phyloP scores from a whole-genome alignment of 441 rosid species.

The Croton setiger region DNA sequence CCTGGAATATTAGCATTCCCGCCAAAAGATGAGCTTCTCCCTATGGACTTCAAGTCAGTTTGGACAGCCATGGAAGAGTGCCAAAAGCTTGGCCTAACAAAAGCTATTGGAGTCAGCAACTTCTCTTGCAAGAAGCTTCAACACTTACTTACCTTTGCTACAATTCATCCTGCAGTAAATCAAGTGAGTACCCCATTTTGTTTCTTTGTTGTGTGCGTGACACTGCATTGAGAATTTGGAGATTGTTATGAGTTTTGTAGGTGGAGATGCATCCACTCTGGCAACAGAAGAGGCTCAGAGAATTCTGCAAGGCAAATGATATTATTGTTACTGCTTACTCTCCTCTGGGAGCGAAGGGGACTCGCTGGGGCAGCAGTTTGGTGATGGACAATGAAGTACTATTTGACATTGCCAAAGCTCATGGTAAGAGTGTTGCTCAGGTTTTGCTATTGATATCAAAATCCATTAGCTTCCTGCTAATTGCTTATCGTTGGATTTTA shows the following conservation, averaged over 20 bases:
- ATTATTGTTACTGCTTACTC: slow-evolving; percentile 26
- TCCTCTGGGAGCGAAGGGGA: slow-evolving; percentile 28
- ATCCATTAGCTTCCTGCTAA: background rate
- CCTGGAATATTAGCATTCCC: slow-evolving; percentile 17
- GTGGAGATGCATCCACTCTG: slow-evolving; percentile 34
- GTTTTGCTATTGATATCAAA: slow-evolving; percentile 16
- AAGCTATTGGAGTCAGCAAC: slow-evolving; percentile 38
- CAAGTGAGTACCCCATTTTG: slow-evolving; percentile 20
- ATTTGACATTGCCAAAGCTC: slow-evolving; percentile 24
- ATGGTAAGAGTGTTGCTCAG: slow-evolving; percentile 37
- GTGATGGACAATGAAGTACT: slow-evolving; percentile 27
- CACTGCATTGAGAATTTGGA: background rate
- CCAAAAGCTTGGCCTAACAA: slow-evolving; percentile 36
- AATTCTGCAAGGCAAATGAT: slow-evolving; percentile 26
- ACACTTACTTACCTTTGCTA: slow-evolving; percentile 28
- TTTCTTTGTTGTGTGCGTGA: background rate
- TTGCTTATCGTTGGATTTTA: background rate
- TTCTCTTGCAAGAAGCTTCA: slow-evolving; percentile 38
- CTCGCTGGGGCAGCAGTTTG: slow-evolving; percentile 19
- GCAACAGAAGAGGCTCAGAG: slow-evolving; percentile 38
- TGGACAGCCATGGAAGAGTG: slow-evolving; percentile 45
- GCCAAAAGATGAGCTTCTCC: slow-evolving; percentile 23
- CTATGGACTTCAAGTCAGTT: slow-evolving; percentile 28
- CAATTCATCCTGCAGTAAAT: slow-evolving; percentile 32
- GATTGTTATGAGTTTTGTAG: slow-evolving; percentile 13